These are phyloP conservation scores for Nakataea oryzae DNA, from an alignment of 2,329 filamentous ascomycete genomes.

Conservation along the genomic window DNA sequence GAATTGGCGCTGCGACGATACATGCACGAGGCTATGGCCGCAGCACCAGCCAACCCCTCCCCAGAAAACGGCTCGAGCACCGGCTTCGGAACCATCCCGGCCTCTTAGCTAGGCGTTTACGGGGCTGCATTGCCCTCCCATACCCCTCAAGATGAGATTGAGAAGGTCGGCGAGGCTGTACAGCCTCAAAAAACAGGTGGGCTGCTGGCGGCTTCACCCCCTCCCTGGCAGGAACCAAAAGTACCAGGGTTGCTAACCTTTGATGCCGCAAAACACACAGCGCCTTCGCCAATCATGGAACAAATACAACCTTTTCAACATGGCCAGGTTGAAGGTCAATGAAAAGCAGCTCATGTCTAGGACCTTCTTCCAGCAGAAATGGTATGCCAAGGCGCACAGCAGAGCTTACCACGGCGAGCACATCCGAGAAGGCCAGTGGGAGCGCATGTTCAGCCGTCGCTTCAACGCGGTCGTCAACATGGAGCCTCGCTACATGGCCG, in stretches of 20 bases:
- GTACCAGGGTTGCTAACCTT: neutral
- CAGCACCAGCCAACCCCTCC: neutral
- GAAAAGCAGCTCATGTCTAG: constrained; percentile 18
- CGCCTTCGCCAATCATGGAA: constrained; percentile 95
- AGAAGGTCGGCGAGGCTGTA: constrained; percentile 55
- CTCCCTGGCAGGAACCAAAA: neutral
- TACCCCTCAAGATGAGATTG: constrained; percentile 31
- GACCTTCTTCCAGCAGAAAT: constrained; percentile 99
- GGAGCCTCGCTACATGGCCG: constrained; percentile 68
- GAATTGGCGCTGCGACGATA: neutral
- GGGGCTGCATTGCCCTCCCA: neutral
- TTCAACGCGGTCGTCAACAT: constrained; percentile 79
- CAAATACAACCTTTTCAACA: constrained; percentile 93
- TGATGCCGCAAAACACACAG: constrained; percentile 35
- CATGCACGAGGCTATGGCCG: neutral
- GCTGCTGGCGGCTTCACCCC: constrained; percentile 17
- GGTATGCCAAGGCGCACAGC: constrained; percentile 73
- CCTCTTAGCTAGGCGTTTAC: neutral
- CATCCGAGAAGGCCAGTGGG: constrained; percentile 86
- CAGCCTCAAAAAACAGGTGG: constrained; percentile 54
- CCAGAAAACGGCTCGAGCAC: neutral
- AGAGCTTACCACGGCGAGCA: constrained; percentile 93
- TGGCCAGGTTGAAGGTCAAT: constrained; percentile 28
- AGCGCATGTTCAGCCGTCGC: constrained; percentile 79
- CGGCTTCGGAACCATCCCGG: neutral